phyloP scores from a whole-genome alignment of 2,329 filamentous ascomycete species.

The Fusarium sambucinum region DNA sequence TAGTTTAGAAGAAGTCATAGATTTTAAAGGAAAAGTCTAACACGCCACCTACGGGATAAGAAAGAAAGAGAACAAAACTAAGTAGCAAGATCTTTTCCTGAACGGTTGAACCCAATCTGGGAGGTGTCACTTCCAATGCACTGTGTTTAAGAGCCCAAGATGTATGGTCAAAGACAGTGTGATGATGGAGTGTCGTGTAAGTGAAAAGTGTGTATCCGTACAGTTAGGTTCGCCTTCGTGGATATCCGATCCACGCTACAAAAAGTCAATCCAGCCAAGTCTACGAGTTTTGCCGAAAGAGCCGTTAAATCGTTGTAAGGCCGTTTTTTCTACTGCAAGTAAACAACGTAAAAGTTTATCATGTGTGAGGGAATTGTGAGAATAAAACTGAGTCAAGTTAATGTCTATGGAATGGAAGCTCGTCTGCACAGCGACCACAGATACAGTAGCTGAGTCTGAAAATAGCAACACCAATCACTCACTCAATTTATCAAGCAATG shows the following conservation, averaged over 20 bases:
- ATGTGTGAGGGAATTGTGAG: background rate
- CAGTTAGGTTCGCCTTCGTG: slow-evolving; percentile 5
- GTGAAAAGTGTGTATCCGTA: background rate
- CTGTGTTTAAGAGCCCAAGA: slow-evolving; percentile 7
- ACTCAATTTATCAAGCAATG: background rate
- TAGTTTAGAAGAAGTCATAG: slow-evolving; percentile 5
- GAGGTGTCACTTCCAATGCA: background rate
- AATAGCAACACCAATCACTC: slow-evolving; percentile 31
- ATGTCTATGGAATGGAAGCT: slow-evolving; percentile 1
- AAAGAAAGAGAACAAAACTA: background rate
- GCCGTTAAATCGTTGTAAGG: slow-evolving; percentile 27
- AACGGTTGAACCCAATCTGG: background rate
- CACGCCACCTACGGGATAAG: slow-evolving; percentile 24
- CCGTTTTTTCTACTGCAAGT: slow-evolving; percentile 1
- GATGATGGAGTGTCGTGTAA: background rate
- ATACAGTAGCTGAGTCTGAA: slow-evolving; percentile 14
- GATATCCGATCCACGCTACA: slow-evolving; percentile 14
- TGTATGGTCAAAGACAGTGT: slow-evolving; percentile 26
- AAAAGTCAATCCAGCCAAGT: slow-evolving; percentile 33
- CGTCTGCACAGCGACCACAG: slow-evolving; percentile 7
- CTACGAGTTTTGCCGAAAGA: slow-evolving; percentile 16
- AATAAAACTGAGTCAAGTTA: background rate
- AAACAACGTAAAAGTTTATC: background rate
- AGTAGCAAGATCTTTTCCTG: background rate
- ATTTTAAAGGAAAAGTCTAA: slow-evolving; percentile 23